Evolutionary conservation across 768 basidiomycete species (phyloP), one percentile per base, ranked within the genome.

Genomic region (Chalciporus piperatus): DNA sequence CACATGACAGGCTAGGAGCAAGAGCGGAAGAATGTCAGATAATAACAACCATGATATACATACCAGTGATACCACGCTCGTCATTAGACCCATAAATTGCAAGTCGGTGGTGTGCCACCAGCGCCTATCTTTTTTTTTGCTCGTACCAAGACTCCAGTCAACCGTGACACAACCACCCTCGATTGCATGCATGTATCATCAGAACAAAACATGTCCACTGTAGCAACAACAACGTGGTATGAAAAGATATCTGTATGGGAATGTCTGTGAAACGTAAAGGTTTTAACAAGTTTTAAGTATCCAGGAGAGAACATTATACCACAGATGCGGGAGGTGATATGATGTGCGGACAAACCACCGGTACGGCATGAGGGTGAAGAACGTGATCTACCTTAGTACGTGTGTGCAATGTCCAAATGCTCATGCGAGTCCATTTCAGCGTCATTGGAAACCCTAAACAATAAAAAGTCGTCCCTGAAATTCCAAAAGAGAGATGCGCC

Each of bases 391-490:
- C 58, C 60, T 52, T 55, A 38, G 54, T 62, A 65, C 63, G 57
- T 64, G 64, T 61, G 65, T 59, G 55, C 20, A 39, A 32, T 59
- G 64, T 65, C 64, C 62, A 32, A 6, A 57, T 66, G n/a, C n/a
- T n/a, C n/a, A n/a, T n/a, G 59, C 59, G 57, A 65, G 64, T 65
- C 64, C 64, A 27, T 44, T 44, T 41, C 13, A 54, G 66, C 59
- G 64, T 65, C 65, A 54, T 41, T 59, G 25, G 45, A 55, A 57
- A 51, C 30, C 37, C 52, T 55, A 52, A 63, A 38, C 30, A 14
- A n/a, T n/a, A 19, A 50, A 55, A 28, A 33, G 35, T 43, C 51
- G 33, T 48, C 17, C 44, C 19, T 50, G 39, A 45, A 39, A 38
- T 44, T 37, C 33, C 33, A n/a, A 47, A 48, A 19, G 20, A 52